Percentiles rank a stretch among this genome's conserved stretches.
Evolutionary conservation across 2,329 filamentous ascomycete species (phyloP).

Genomic region (Botrytis galanthina): DNA sequence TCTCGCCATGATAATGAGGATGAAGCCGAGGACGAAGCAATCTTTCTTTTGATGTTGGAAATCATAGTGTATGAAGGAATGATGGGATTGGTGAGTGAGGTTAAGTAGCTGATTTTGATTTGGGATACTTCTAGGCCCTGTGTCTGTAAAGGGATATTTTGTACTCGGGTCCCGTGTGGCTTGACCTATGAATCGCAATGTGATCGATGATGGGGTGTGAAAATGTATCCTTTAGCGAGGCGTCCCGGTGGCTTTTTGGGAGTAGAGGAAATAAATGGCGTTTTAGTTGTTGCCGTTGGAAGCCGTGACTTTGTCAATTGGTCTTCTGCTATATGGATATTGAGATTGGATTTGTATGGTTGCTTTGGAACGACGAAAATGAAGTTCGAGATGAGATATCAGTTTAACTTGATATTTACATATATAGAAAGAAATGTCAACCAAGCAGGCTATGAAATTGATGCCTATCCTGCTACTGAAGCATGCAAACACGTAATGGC

Average conservation of each 20-base stretch:
- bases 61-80: conserved; percentile 3
- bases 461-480: not conserved
- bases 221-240: conserved; percentile 14
- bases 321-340: not conserved
- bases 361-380: not conserved
- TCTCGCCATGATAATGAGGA: not conserved
- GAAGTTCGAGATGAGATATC: not conserved
- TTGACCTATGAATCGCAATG: not conserved
- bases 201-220: not conserved
- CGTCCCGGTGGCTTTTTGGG: not conserved
- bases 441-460: not conserved
- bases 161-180: not conserved
- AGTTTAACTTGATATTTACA: not conserved
- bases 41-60: conserved; percentile 10
- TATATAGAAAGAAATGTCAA: conserved; percentile 1
- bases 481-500: not conserved
- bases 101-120: not conserved
- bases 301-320: not conserved
- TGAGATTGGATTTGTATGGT: not conserved
- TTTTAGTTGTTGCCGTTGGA: not conserved
- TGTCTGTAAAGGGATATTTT: not conserved
- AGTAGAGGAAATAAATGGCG: not conserved
- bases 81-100: not conserved
- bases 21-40: not conserved
- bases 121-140: not conserved